Evolutionary conservation across 1,139 yeast species (phyloP), one percentile per base, ranked within the genome.

Genomic region (Lodderomyces parapsilosis): DNA sequence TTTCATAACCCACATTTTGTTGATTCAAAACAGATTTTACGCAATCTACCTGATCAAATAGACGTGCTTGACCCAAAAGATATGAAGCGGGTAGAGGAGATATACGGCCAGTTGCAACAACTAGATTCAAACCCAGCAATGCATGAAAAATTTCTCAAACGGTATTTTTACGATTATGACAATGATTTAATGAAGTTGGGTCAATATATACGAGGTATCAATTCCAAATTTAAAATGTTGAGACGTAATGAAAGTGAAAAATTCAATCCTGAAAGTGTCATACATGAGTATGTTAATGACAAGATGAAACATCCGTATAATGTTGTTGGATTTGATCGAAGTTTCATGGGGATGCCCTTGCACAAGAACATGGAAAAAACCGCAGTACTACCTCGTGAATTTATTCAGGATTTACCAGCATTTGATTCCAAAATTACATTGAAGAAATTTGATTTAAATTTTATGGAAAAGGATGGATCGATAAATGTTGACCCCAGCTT

Each of bases 281-380:
- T 36, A 2, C 24, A 23, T 22, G 46, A 43, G 38, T 23, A 23
- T 30, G 22, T 43, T 4, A 14, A 27, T 31, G 46, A 43, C 10
- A 34, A 37, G 32, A 15, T 43, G 13, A 37, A 36, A 31, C 30
- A 39, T 42, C 69, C 72, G 4, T 71, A 72, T 51, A 71, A 72
- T 51, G 76, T 72, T 6, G 58, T 70, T 7, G 78, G 78, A 3
- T 71, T 71, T 51, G 78, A 73, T 54, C 57, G 68, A 39, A 60
- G 69, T 31, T 50, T 71, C 17, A 58, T 67, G 34, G 78, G 78
- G 4, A 55, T 71, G 30, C 78, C 78, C 0, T 53, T 73, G 38
- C 55, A 66, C 36, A 52, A 52, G 5, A 17, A 27, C 6, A 4
- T 13, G 17, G 14, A n/a, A n/a, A 27, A 27, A 3, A n/a, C n/a